Conservation (phyloP, 2,329 filamentous ascomycete species). For the Chrysoporthe deuterocubensis region DNA sequence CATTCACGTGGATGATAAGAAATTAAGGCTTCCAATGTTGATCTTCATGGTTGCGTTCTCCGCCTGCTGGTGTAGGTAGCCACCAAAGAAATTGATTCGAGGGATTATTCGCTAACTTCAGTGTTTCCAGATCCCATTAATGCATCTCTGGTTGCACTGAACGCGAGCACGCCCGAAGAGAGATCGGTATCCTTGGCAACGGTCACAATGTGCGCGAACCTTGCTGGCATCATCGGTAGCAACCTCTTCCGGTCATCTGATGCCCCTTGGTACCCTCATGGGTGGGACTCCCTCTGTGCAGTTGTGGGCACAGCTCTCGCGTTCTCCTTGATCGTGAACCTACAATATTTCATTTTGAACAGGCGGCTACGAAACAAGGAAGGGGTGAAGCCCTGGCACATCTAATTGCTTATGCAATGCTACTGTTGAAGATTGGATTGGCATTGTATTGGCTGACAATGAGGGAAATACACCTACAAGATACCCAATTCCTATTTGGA, state of each 20-base stretch:
- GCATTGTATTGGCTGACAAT: too few relatives aligned
- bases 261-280: slow-evolving; percentile 19
- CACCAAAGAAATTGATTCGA: background rate
- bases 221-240: slow-evolving; percentile 63
- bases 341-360: slow-evolving; percentile 18
- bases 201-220: slow-evolving; percentile 66
- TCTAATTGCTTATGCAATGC: background rate
- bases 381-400: slow-evolving; percentile 12
- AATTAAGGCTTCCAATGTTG: slow-evolving; percentile 6
- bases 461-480: too few relatives aligned
- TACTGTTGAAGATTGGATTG: background rate
- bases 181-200: slow-evolving; percentile 40
- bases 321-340: slow-evolving; percentile 12
- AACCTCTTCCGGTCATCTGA: slow-evolving; percentile 63
- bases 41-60: slow-evolving; percentile 19
- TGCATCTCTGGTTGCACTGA: slow-evolving; percentile 31
- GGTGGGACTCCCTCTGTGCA: slow-evolving; percentile 21
- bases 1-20: slow-evolving; percentile 9
- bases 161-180: slow-evolving; percentile 23
- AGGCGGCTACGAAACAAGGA: slow-evolving; percentile 8
- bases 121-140: slow-evolving; percentile 30
- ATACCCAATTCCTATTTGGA: background rate
- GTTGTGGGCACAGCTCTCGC: slow-evolving; percentile 17
- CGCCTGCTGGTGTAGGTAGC: slow-evolving; percentile 19
- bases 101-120: background rate